phyloP scores from a whole-genome alignment of 495 filamentous ascomycete genomes.

The Neurospora intermedia region DNA sequence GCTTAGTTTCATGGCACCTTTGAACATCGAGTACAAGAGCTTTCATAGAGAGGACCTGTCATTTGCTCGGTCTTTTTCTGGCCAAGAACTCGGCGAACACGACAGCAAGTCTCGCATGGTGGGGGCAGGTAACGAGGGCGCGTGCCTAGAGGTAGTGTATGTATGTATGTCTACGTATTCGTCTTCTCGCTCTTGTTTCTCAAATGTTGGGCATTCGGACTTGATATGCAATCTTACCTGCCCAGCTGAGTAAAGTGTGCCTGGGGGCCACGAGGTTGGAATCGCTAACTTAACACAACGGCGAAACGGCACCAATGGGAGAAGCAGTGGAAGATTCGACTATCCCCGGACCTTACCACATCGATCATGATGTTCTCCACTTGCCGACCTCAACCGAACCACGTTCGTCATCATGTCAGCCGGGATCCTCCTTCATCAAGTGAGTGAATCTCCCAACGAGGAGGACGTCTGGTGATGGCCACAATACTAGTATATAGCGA shows the following conservation, averaged over 20 bases:
- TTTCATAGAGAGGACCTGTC: neutral
- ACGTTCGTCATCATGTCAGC: neutral
- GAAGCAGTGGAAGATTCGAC: neutral
- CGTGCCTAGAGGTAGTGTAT: neutral
- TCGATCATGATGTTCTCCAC: neutral
- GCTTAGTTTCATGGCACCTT: neutral
- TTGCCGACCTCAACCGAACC: neutral
- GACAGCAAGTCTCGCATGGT: neutral
- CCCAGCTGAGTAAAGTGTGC: neutral
- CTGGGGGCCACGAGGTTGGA: neutral
- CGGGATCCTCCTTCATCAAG: neutral
- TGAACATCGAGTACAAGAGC: neutral
- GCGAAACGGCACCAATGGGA: neutral
- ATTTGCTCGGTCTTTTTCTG: neutral
- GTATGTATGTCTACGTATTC: neutral
- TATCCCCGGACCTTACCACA: neutral
- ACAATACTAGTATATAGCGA: neutral
- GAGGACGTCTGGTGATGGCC: neutral
- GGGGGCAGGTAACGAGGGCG: neutral
- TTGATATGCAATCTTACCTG: neutral
- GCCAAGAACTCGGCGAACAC: neutral
- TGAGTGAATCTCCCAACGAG: neutral
- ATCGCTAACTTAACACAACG: neutral
- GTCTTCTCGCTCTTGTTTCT: neutral
- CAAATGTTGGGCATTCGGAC: neutral